Conservation (phyloP, 345 rosid species). For the Brassica cretica region DNA sequence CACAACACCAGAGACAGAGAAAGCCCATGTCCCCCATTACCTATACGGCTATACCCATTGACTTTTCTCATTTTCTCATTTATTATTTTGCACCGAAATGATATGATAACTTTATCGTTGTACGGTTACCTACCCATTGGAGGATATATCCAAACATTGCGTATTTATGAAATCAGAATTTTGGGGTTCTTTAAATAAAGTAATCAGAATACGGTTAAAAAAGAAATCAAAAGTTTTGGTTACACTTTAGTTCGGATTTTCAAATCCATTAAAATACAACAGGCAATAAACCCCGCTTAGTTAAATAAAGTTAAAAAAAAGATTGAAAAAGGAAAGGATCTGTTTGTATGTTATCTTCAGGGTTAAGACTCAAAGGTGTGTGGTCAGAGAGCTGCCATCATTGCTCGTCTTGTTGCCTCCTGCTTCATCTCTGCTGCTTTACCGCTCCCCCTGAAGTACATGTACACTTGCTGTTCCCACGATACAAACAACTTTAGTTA, state of each 20-base stretch:
- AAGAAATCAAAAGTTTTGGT: conserved; percentile 1
- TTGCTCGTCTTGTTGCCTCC: conserved; percentile 64
- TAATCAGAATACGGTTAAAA: neutral
- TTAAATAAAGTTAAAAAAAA: neutral
- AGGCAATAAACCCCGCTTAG: neutral
- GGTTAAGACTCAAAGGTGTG: neutral
- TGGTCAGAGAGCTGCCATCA: conserved; percentile 74
- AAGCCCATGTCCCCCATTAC: conserved; percentile 32
- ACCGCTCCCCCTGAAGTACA: conserved; percentile 91
- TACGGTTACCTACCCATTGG: neutral
- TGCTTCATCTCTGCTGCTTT: conserved; percentile 89
- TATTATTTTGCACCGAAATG: neutral
- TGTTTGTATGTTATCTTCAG: conserved; percentile 16
- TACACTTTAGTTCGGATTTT: neutral
- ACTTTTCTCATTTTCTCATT: neutral
- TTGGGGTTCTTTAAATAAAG: neutral
- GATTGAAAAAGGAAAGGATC: neutral
- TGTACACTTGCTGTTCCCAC: conserved; percentile 82
- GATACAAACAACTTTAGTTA: conserved; percentile 7
- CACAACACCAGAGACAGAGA: conserved; percentile 7
- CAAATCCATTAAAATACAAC: too few species aligned
- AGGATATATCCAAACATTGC: neutral
- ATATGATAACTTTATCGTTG: neutral
- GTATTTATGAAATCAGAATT: neutral
- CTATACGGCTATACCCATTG: conserved; percentile 9